phyloP scores from a whole-genome alignment of 2,329 filamentous ascomycete genomes.

The Xylogone sp. region DNA sequence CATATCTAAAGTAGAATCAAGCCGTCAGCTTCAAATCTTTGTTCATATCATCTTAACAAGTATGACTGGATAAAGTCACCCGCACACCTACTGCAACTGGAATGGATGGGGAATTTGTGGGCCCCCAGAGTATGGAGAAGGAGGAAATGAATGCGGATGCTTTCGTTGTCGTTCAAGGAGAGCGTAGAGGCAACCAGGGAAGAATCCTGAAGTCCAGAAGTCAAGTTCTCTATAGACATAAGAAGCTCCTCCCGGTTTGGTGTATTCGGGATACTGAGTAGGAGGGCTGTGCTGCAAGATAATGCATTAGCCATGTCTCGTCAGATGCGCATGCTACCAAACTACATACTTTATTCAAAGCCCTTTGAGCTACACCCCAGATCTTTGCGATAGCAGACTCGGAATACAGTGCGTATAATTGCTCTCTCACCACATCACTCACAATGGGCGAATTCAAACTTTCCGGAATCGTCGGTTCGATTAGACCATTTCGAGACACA shows the following conservation, averaged over 20 bases:
- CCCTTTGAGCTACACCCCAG: slow-evolving; percentile 18
- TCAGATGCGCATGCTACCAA: too few species aligned
- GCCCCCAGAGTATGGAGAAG: neutral
- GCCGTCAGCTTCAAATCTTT: too few species aligned
- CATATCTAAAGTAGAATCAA: too few species aligned
- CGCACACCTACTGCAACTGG: slow-evolving; percentile 29
- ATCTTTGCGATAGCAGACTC: slow-evolving; percentile 16
- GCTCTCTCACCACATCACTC: neutral
- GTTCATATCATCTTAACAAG: too few species aligned
- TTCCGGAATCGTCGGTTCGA: too few species aligned
- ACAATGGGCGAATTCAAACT: too few species aligned
- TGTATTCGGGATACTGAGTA: slow-evolving; percentile 33
- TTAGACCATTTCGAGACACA: too few species aligned
- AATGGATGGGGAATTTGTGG: slow-evolving; percentile 17
- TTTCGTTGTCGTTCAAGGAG: slow-evolving; percentile 33
- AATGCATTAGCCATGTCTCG: too few species aligned
- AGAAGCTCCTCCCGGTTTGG: slow-evolving; percentile 28
- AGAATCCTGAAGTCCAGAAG: slow-evolving; percentile 47
- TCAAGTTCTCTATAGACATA: slow-evolving; percentile 37
- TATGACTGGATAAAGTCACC: too few species aligned
- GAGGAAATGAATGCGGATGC: slow-evolving; percentile 13
- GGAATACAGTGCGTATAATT: slow-evolving; percentile 13
- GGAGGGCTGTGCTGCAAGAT: slow-evolving; percentile 9
- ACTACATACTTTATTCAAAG: slow-evolving; percentile 2
- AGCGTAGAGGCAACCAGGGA: slow-evolving; percentile 40